A percentile compares a stretch with the other conserved stretches of the same genome.
phyloP scores from a whole-genome alignment of 139 green algal genomes.

The Picochlorum sp. region DNA sequence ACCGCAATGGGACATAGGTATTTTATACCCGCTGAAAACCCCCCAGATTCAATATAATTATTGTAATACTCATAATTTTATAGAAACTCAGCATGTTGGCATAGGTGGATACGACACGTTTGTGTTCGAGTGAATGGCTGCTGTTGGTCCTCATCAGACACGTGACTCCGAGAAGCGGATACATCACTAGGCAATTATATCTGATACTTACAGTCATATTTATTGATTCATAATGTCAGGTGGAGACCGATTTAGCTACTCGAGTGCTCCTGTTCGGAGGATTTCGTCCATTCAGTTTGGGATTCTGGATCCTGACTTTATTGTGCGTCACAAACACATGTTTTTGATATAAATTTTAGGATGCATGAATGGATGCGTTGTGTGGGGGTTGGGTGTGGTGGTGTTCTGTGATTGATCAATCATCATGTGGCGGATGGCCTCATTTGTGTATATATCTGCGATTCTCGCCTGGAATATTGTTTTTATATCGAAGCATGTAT shows the following conservation, averaged over 20 bases:
- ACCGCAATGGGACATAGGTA: too few relatives aligned
- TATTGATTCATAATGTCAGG: not conserved
- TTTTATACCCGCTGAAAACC: too few relatives aligned
- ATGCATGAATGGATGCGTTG: not conserved
- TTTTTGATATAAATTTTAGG: not conserved
- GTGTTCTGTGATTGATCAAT: not conserved
- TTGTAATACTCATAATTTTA: too few relatives aligned
- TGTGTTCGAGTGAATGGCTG: too few relatives aligned
- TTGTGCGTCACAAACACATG: constrained; percentile 58
- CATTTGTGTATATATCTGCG: not conserved
- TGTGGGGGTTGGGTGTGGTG: not conserved
- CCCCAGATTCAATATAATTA: too few relatives aligned
- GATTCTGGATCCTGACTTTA: constrained; percentile 90
- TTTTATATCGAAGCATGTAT: not conserved
- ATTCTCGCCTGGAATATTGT: not conserved
- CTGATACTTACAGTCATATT: too few relatives aligned
- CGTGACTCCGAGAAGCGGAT: too few relatives aligned
- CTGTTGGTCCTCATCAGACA: too few relatives aligned
- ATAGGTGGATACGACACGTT: too few relatives aligned
- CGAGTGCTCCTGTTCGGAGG: constrained; percentile 31
- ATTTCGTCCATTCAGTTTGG: constrained; percentile 91
- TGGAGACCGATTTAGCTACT: constrained; percentile 26
- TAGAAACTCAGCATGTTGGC: too few relatives aligned
- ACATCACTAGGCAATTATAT: too few relatives aligned
- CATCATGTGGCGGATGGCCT: not conserved